Conservation (phyloP, 2,329 filamentous ascomycete species). For the Xylariaceae sp. region DNA sequence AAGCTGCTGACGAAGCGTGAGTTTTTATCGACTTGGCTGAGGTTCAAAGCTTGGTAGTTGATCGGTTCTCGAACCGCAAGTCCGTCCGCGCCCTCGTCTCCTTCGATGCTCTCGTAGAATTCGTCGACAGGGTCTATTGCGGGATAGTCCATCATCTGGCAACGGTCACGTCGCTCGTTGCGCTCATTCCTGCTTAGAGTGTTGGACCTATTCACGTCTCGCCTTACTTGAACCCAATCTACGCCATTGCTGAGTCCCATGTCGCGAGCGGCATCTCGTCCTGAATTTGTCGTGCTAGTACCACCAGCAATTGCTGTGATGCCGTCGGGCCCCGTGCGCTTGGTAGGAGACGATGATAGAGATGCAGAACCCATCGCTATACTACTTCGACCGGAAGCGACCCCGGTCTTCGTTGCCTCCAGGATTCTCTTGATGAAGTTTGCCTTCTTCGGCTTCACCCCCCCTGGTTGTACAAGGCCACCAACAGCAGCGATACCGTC, state of each 20-base stretch:
- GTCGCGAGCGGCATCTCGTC: constrained; percentile 67
- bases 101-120: constrained; percentile 82
- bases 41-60: constrained; percentile 80
- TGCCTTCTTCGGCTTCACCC: constrained; percentile 73
- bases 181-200: constrained; percentile 89
- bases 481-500: constrained; percentile 76
- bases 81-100: constrained; percentile 88
- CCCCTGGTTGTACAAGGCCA: constrained; percentile 71
- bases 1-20: constrained; percentile 87
- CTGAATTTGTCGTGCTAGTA: constrained; percentile 46
- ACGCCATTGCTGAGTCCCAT: constrained; percentile 69
- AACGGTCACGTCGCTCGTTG: constrained; percentile 83
- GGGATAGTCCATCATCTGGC: constrained; percentile 92
- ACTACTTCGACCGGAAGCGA: constrained; percentile 85
- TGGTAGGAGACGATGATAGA: constrained; percentile 51
- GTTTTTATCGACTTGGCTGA: constrained; percentile 93
- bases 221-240: constrained; percentile 97
- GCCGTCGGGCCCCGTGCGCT: constrained; percentile 49
- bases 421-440: constrained; percentile 97
- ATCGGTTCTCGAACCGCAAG: constrained; percentile 81
- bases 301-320: constrained; percentile 55
- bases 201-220: constrained; percentile 95
- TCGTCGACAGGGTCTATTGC: constrained; percentile 90
- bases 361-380: constrained; percentile 68
- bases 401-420: constrained; percentile 91